phyloP scores from a whole-genome alignment of 1,284 basidiomycete species.

The Ceratobasidium sp. region DNA sequence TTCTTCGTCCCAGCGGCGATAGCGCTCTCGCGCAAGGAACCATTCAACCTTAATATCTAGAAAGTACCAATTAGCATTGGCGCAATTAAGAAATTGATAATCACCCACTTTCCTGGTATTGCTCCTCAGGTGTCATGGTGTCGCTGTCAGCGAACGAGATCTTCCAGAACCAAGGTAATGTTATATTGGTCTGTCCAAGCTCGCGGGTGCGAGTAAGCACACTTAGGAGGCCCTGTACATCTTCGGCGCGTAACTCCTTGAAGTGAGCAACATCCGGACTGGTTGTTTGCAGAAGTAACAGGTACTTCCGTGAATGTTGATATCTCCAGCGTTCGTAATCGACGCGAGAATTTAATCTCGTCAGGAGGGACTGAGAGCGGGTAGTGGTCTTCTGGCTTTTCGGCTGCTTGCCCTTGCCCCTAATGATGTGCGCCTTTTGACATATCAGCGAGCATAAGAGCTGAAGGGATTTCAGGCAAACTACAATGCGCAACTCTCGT shows the following conservation, averaged over 20 bases:
- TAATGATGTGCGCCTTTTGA: not conserved
- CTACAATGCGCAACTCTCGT: not conserved
- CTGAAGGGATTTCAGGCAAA: not conserved
- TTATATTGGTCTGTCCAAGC: not conserved
- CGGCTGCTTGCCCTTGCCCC: not conserved
- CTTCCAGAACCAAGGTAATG: constrained; percentile 7
- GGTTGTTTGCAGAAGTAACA: not conserved
- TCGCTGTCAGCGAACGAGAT: not conserved
- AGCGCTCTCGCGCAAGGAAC: too few species aligned
- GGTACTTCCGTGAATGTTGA: not conserved
- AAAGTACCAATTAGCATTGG: too few species aligned
- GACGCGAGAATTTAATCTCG: not conserved
- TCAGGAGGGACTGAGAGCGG: not conserved
- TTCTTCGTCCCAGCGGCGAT: too few species aligned
- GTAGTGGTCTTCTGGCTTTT: not conserved
- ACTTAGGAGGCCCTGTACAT: not conserved
- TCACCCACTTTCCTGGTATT: not conserved
- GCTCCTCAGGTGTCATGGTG: not conserved
- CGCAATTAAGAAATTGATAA: too few species aligned
- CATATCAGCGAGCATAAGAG: not conserved
- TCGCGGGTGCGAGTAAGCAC: not conserved
- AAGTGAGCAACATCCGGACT: not conserved
- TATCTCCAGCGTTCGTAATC: not conserved
- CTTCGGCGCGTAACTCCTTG: not conserved
- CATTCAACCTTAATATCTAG: too few species aligned